Evolutionary conservation across 768 basidiomycete genomes (phyloP).

Genomic region (Mycena crocata): DNA sequence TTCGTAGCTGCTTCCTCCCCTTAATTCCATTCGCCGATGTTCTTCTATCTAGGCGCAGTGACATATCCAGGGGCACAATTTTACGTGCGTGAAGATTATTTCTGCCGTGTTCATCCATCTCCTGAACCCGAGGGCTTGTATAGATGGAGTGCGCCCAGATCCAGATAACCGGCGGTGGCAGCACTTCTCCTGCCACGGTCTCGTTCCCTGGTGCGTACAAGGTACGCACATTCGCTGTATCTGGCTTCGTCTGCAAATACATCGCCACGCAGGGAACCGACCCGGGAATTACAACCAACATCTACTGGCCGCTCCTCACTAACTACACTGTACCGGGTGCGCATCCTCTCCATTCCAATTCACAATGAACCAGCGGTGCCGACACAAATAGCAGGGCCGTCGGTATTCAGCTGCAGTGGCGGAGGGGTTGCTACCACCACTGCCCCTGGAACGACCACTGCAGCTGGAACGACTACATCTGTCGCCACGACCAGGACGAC

Average conservation of each 20-base stretch:
- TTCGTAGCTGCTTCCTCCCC: constrained; percentile 17
- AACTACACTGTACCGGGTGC: constrained; percentile 57
- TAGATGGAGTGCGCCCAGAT: constrained; percentile 64
- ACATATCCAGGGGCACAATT: constrained; percentile 67
- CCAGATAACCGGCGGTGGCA: constrained; percentile 58
- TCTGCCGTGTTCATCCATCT: constrained; percentile 16
- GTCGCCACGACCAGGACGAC: constrained; percentile 32
- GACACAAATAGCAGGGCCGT: constrained; percentile 41
- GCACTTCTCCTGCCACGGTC: constrained; percentile 54
- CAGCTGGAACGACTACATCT: constrained; percentile 24
- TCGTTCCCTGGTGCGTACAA: constrained; percentile 61
- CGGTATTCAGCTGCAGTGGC: constrained; percentile 53
- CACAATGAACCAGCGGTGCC: too few relatives aligned
- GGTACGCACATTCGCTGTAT: constrained; percentile 37
- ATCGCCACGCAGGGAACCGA: constrained; percentile 46
- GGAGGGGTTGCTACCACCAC: constrained; percentile 27
- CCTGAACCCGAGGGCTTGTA: background rate
- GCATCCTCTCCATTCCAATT: background rate
- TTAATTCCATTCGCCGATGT: background rate
- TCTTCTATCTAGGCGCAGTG: constrained; percentile 57
- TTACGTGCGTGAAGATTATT: constrained; percentile 51
- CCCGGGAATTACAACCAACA: constrained; percentile 60
- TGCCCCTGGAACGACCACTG: constrained; percentile 27
- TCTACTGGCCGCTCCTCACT: constrained; percentile 51
- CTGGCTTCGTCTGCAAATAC: background rate